Evolutionary conservation across 192 early-diverging fungal species (phyloP), one percentile per base, ranked within the genome.

Genomic region (Coemansia sp.): DNA sequence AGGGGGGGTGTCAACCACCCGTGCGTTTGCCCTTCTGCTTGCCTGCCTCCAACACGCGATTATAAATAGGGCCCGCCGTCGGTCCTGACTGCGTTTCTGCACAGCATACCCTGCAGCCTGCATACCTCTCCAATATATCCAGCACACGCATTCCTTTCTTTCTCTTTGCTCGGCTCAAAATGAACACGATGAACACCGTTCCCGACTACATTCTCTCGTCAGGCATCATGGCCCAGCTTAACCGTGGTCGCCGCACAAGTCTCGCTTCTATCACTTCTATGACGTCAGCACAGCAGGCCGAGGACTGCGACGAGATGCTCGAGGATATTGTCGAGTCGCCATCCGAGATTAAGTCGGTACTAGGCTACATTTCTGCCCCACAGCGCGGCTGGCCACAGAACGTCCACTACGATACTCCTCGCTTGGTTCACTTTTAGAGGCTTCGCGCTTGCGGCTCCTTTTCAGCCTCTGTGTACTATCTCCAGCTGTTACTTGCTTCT

Each of bases 161-260:
- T 53, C 11, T 7, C 29, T 32, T 32, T 32, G 29, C 29, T 32
- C 29, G 7, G 29, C 29, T 32, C 29, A 8, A 4, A 36, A 43
- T 18, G 27, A 63, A 54, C 27, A 63, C 55, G 63, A 36, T 57
- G 34, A 37, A 44, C 17, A 52, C 54, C 3, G 63, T 79, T 48
- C 76, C 76, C 19, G 67, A 68, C 11, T 73, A 79, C 53, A 73
- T 79, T 26, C 60, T 79, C 42, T 60, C 67, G 1, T 79, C 76
- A 36, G 76, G 76, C 29, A 48, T 73, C 21, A 63, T 63, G 53
- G 76, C 76, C 6, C 76, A 79, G 67, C 46, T 62, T 40, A 34
- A 14, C 48, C 39, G 58, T 24, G 53, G 62, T 18, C 63, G 70
- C 37, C 63, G 67, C 11, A 57, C 64, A 18, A 75, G 72, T 54